A percentile compares a stretch with the other conserved stretches of the same genome.
These are phyloP conservation scores for Ganoderma lucidum DNA, from an alignment of 1,284 basidiomycete species.

Conservation along the genomic window DNA sequence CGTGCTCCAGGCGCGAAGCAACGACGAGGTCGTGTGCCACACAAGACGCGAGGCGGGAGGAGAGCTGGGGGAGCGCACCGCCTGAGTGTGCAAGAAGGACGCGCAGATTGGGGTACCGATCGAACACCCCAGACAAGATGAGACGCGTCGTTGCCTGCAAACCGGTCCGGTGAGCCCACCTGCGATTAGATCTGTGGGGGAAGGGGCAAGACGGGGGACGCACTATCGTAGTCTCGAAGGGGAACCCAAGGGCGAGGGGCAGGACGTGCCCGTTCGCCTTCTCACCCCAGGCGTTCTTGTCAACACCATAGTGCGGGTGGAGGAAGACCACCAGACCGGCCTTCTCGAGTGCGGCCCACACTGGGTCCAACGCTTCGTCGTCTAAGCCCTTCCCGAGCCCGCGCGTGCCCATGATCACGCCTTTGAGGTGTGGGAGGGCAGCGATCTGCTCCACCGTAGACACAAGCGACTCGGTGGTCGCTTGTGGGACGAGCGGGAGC, in stretches of 20 bases:
- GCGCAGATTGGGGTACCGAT: constrained; percentile 76
- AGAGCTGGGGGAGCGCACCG: constrained; percentile 81
- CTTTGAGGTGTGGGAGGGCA: constrained; percentile 72
- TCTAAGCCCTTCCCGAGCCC: constrained; percentile 85
- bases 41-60: constrained; percentile 84
- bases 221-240: constrained; percentile 88
- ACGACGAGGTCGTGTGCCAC: constrained; percentile 85
- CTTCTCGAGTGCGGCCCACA: constrained; percentile 78
- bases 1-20: constrained; percentile 75
- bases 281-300: constrained; percentile 71
- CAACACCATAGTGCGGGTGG: constrained; percentile 86
- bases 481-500: constrained; percentile 78
- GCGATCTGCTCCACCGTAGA: constrained; percentile 71
- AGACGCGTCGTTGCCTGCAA: constrained; percentile 77
- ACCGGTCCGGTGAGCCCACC: not conserved
- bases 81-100: constrained; percentile 88
- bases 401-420: constrained; percentile 83
- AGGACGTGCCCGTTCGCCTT: constrained; percentile 86
- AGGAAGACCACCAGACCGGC: constrained; percentile 79
- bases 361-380: constrained; percentile 76
- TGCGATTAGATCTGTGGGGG: not conserved
- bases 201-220: constrained; percentile 38
- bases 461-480: constrained; percentile 62
- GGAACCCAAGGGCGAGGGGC: constrained; percentile 86
- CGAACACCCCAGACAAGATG: constrained; percentile 82